Base-by-base conservation (phyloP, 768 basidiomycete genomes). In the Agrocybe praecox region DNA sequence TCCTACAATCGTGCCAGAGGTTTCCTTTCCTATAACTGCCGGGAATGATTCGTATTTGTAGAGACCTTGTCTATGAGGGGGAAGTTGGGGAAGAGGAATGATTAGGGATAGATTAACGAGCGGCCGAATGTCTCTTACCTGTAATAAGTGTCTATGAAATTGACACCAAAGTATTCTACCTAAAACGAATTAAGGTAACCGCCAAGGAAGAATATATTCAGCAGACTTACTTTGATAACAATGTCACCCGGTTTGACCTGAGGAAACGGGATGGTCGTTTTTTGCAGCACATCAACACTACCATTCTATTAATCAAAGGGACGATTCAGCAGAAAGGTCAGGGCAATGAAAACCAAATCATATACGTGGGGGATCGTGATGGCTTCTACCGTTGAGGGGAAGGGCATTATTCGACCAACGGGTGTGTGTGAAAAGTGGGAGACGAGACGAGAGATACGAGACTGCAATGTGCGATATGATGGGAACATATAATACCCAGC, bases 61-160 rank as follows among this genome's bases (percentile, higher is more conserved):
- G 15, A 92, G 61, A 0, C 92, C 92, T 60, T 78, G 69, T 59
- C 84, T 89, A 21, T 17, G 17, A 43, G 26, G 26, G 26, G 26
- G n/a, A n/a, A 29, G 26, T 29, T 18, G 53, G 32, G 18, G 32
- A 45, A 23, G n/a, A n/a, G n/a, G n/a, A n/a, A n/a, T n/a, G n/a
- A n/a, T n/a, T n/a, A n/a, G 7, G 6, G 42, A 48, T 12, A 17
- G 23, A 36, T 18, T 15, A 45, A 3, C 18, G 23, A 32, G n/a
- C 26, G 7, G 15, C 40, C 22, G 32, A 46, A 18, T 17, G 12
- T 23, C 18, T n/a, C 29, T 58, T 72, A 88, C 84, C 94, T 80
- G 67, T 82, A 85, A 70, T 97, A 96, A 44, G 85, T 86, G 67
- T 92, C 90, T 67, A 90, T 93, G 69, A 90, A 97, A 76, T 97